Percentiles rank a stretch among this genome's conserved stretches.
Conservation (phyloP, 441 rosid genomes). For the Isatis lusitanica region DNA sequence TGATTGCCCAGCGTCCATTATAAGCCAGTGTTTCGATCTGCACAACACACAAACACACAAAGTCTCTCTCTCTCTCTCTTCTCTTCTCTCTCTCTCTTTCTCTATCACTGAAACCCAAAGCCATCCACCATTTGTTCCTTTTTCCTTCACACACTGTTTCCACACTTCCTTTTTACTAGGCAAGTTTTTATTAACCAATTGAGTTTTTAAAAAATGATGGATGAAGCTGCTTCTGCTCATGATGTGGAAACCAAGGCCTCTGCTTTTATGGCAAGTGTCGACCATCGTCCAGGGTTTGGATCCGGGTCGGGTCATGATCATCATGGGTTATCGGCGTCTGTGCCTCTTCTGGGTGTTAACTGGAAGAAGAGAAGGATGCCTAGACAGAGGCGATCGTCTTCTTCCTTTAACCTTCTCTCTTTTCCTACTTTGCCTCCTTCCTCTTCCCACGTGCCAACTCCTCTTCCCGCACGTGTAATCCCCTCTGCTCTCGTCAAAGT, state of each 20-base stretch:
- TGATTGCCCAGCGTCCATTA: slow-evolving; percentile 75
- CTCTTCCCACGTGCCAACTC: slow-evolving; percentile 58
- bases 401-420: slow-evolving; percentile 56
- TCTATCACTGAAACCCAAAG: slow-evolving; percentile 73
- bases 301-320: slow-evolving; percentile 45
- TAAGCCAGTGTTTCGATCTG: slow-evolving; percentile 57
- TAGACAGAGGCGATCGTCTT: slow-evolving; percentile 73
- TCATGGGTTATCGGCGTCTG: slow-evolving; percentile 49
- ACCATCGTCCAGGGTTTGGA: slow-evolving; percentile 34
- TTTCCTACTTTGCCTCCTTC: slow-evolving; percentile 37
- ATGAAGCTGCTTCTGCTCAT: slow-evolving; percentile 24
- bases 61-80: slow-evolving; percentile 41
- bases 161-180: slow-evolving; percentile 32
- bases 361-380: slow-evolving; percentile 89
- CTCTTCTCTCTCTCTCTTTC: slow-evolving; percentile 40
- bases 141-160: slow-evolving; percentile 27
- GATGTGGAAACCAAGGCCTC: slow-evolving; percentile 65
- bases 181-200: slow-evolving; percentile 38
- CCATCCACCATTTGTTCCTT: slow-evolving; percentile 35
- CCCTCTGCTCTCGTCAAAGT: neutral
- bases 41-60: slow-evolving; percentile 41
- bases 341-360: slow-evolving; percentile 54
- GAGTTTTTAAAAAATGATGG: slow-evolving; percentile 34
- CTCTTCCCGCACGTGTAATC: slow-evolving; percentile 80
- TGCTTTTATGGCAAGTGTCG: slow-evolving; percentile 56